Evolutionary conservation across 169 alveolate species (phyloP).

Genomic region (Plasmodium cynomolgi): DNA sequence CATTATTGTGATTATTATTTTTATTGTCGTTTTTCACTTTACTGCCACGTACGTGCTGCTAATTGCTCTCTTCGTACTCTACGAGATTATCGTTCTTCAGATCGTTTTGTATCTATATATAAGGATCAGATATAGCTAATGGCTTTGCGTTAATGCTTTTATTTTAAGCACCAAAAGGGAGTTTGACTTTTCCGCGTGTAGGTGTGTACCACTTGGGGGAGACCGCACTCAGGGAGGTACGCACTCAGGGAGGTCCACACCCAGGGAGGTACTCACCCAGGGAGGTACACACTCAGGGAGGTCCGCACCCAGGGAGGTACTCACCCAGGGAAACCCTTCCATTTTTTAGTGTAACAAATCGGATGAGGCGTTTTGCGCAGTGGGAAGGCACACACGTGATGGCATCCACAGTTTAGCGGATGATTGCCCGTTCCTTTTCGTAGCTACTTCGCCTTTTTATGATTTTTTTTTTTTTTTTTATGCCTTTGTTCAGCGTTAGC

Average conservation of each 20-base stretch:
- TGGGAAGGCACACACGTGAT: not conserved
- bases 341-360: not conserved
- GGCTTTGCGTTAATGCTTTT: not conserved
- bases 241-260: no score
- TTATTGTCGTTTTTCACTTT: slow-evolving; percentile 35
- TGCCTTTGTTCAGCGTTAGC: not conserved
- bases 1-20: slow-evolving; percentile 7
- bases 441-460: not conserved
- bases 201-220: not conserved
- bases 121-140: slow-evolving; percentile 21
- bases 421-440: not conserved
- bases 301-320: no score
- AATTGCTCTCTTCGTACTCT: slow-evolving; percentile 24
- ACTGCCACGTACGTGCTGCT: slow-evolving; percentile 41
- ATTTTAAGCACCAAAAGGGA: not conserved
- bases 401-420: not conserved
- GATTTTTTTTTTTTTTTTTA: not conserved
- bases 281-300: not conserved
- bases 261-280: not conserved
- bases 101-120: slow-evolving; percentile 49
- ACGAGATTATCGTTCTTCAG: slow-evolving; percentile 59
- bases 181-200: not conserved
- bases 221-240: not conserved
- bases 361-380: not conserved
- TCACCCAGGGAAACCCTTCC: not conserved